Conservation (phyloP, 2,329 filamentous ascomycete genomes). For the Thermochaetoides dissita region DNA sequence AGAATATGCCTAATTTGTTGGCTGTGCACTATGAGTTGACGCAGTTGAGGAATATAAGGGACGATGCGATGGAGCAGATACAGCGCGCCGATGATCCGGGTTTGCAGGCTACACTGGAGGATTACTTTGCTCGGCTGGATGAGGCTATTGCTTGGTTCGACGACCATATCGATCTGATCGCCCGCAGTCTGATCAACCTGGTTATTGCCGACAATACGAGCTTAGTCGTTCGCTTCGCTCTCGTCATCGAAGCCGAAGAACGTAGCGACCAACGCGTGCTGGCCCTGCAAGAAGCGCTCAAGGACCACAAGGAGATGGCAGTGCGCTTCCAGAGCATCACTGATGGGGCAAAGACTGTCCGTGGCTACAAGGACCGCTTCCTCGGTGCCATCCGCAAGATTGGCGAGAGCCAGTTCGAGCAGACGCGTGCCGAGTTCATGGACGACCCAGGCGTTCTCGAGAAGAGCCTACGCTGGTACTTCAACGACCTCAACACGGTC, state of each 20-base stretch:
- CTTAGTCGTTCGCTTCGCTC: conserved; percentile 77
- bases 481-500: conserved; percentile 92
- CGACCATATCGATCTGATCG: conserved; percentile 78
- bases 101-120: conserved; percentile 68
- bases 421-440: conserved; percentile 60
- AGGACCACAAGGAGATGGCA: conserved; percentile 90
- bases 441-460: conserved; percentile 72
- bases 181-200: conserved; percentile 77
- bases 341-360: conserved; percentile 76
- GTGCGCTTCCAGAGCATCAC: conserved; percentile 90
- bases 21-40: conserved; percentile 86
- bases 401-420: conserved; percentile 60
- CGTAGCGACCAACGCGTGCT: conserved; percentile 86
- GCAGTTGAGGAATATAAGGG: conserved; percentile 79
- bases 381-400: conserved; percentile 62
- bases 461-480: conserved; percentile 88
- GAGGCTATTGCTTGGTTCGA: conserved; percentile 89
- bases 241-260: conserved; percentile 91
- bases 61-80: conserved; percentile 95
- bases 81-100: conserved; percentile 58
- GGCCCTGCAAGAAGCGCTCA: conserved; percentile 85
- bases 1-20: conserved; percentile 85
- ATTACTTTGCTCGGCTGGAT: conserved; percentile 80
- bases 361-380: conserved; percentile 96
- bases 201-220: conserved; percentile 77